Conservation (phyloP, 768 basidiomycete species). For the Trichaptum fuscoviolaceum region DNA sequence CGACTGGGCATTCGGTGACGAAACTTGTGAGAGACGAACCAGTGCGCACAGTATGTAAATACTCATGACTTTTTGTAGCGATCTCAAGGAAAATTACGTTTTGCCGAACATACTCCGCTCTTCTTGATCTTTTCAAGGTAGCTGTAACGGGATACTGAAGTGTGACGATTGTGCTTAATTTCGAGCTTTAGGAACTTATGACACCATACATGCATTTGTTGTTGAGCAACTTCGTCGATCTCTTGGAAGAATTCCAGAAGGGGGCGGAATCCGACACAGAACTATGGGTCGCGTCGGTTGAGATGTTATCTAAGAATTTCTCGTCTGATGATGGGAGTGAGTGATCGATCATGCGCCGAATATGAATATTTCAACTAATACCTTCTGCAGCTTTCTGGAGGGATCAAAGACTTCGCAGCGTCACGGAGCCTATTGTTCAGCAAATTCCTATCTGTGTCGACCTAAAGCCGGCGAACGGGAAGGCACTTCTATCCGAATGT, state of each 20-base stretch:
- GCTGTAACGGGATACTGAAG: constrained; percentile 11
- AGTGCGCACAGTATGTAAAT: not conserved
- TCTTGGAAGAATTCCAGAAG: constrained; percentile 46
- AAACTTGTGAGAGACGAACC: constrained; percentile 32
- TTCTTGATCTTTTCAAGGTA: constrained; percentile 89
- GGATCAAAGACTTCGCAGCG: constrained; percentile 65
- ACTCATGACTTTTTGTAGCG: constrained; percentile 15
- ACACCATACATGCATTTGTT: constrained; percentile 86
- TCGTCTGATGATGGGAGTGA: constrained; percentile 75
- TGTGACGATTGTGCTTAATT: not conserved
- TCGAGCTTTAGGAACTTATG: constrained; percentile 60
- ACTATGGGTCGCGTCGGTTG: constrained; percentile 62
- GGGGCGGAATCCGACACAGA: constrained; percentile 28
- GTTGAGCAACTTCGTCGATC: constrained; percentile 58
- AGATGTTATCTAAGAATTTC: constrained; percentile 64
- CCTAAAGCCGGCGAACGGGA: constrained; percentile 33
- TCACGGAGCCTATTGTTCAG: constrained; percentile 52
- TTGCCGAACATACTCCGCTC: constrained; percentile 61
- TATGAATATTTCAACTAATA: not conserved
- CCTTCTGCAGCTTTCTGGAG: constrained; percentile 75
- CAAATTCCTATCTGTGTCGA: constrained; percentile 56
- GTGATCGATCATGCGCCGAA: constrained; percentile 20
- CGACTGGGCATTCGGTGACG: constrained; percentile 86
- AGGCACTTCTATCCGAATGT: constrained; percentile 41
- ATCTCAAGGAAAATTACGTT: constrained; percentile 61